Conservation (phyloP, 2,329 filamentous ascomycete species). For the Gyromitra esculenta region DNA sequence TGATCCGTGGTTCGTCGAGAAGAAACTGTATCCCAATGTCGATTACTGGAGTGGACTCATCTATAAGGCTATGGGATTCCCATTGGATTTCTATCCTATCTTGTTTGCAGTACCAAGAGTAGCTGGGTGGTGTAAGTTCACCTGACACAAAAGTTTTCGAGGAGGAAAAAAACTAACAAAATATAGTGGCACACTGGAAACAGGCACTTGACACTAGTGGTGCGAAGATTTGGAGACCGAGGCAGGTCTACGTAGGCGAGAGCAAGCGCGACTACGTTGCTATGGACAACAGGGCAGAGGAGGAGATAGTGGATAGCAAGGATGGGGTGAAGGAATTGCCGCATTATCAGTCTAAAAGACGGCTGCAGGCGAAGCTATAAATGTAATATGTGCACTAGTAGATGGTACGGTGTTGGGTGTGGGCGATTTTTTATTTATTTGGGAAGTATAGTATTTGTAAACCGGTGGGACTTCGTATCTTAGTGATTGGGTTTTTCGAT, state of each 20-base stretch:
- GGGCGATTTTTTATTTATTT: not conserved
- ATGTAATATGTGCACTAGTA: not conserved
- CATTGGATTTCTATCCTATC: conserved; percentile 66
- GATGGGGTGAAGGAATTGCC: conserved; percentile 57
- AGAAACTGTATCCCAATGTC: conserved; percentile 66
- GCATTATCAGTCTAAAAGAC: conserved; percentile 53
- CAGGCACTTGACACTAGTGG: conserved; percentile 64
- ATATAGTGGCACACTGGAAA: conserved; percentile 64
- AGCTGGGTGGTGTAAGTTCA: conserved; percentile 62
- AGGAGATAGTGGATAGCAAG: conserved; percentile 56
- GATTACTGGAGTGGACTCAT: conserved; percentile 67
- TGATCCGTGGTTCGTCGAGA: conserved; percentile 63
- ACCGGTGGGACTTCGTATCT: not conserved
- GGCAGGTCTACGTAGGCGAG: conserved; percentile 65
- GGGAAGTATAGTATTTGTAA: not conserved
- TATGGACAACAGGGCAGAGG: conserved; percentile 59
- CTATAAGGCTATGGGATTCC: conserved; percentile 67
- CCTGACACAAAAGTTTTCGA: too few species aligned
- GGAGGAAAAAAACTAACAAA: conserved; percentile 6
- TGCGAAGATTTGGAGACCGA: conserved; percentile 66
- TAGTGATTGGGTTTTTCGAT: not conserved
- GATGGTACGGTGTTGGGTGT: not conserved
- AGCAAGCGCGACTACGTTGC: conserved; percentile 64
- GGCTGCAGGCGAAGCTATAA: conserved; percentile 50
- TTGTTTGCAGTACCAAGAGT: conserved; percentile 66